These are phyloP conservation scores for Apocynum venetum DNA, from an alignment of 257 asterid species.

Conservation along the genomic window DNA sequence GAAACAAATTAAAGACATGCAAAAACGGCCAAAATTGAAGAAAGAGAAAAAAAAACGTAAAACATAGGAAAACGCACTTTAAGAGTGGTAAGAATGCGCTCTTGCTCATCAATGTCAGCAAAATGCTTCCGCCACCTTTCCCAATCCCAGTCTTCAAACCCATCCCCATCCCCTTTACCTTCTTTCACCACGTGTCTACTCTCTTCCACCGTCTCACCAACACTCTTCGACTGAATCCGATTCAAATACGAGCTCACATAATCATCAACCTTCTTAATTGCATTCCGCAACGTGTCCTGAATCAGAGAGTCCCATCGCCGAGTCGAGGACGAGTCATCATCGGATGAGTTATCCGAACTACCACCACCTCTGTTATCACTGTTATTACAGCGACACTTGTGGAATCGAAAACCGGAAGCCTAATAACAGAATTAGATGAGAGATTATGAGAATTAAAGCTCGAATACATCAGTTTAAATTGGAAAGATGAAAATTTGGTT, in stretches of 20 bases:
- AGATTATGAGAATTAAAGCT: constrained; percentile 14
- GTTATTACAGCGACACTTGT: constrained; percentile 55
- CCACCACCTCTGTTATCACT: constrained; percentile 29
- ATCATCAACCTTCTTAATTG: constrained; percentile 47
- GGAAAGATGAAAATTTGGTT: constrained; percentile 37
- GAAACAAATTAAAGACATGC: background rate
- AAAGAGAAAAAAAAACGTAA: background rate
- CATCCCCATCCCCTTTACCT: constrained; percentile 19
- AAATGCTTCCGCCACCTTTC: constrained; percentile 89
- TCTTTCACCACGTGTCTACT: constrained; percentile 19
- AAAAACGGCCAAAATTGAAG: background rate
- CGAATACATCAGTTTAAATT: constrained; percentile 30
- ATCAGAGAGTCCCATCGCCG: constrained; percentile 68
- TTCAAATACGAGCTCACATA: constrained; percentile 36
- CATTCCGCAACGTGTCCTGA: constrained; percentile 53
- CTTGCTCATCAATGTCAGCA: constrained; percentile 75
- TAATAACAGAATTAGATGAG: constrained; percentile 27
- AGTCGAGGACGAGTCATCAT: constrained; percentile 16
- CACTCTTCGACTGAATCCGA: constrained; percentile 38
- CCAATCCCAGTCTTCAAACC: constrained; percentile 79
- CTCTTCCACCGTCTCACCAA: constrained; percentile 16
- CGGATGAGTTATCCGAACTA: constrained; percentile 33
- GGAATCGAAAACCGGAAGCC: constrained; percentile 39
- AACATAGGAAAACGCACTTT: constrained; percentile 39
- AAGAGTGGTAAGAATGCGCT: constrained; percentile 57